A percentile compares a stretch with the other conserved stretches of the same genome.
Evolutionary conservation across 371 early-diverging fungal genomes (phyloP).

Genomic region (Mortierella sp.): DNA sequence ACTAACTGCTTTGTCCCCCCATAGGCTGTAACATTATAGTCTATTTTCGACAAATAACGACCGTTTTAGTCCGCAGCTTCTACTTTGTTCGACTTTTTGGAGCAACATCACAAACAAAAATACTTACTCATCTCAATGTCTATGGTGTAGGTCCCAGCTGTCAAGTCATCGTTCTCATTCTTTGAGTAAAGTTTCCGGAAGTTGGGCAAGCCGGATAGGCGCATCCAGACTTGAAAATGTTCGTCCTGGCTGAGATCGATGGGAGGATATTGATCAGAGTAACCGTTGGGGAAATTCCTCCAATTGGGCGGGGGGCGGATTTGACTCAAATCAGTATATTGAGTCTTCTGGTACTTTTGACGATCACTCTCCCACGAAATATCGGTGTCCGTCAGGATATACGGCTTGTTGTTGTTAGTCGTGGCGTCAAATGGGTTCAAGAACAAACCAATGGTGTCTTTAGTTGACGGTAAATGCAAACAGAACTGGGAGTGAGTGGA

Average conservation of each 20-base stretch:
- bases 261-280: slow-evolving; percentile 69
- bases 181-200: slow-evolving; percentile 97
- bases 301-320: slow-evolving; percentile 87
- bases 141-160: slow-evolving; percentile 75
- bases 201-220: slow-evolving; percentile 93
- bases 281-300: slow-evolving; percentile 74
- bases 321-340: slow-evolving; percentile 62
- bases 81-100: not conserved
- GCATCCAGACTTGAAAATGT: slow-evolving; percentile 98
- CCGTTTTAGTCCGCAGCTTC: not conserved
- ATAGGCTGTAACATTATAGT: slow-evolving; percentile 84
- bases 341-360: slow-evolving; percentile 74
- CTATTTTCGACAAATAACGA: slow-evolving; percentile 54
- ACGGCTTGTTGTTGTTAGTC: slow-evolving; percentile 52
- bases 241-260: slow-evolving; percentile 82
- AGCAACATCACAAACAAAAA: not conserved
- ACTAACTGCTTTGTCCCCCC: slow-evolving; percentile 95
- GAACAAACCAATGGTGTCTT: slow-evolving; percentile 51
- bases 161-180: slow-evolving; percentile 68
- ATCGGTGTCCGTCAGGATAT: slow-evolving; percentile 68
- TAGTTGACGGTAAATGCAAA: not conserved
- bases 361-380: slow-evolving; percentile 95
- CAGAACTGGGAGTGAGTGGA: not conserved
- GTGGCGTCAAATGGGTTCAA: slow-evolving; percentile 30
- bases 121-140: slow-evolving; percentile 74